These are phyloP conservation scores for Monosporascus sp. DNA, from an alignment of 2,329 filamentous ascomycete genomes.

Conservation along the genomic window DNA sequence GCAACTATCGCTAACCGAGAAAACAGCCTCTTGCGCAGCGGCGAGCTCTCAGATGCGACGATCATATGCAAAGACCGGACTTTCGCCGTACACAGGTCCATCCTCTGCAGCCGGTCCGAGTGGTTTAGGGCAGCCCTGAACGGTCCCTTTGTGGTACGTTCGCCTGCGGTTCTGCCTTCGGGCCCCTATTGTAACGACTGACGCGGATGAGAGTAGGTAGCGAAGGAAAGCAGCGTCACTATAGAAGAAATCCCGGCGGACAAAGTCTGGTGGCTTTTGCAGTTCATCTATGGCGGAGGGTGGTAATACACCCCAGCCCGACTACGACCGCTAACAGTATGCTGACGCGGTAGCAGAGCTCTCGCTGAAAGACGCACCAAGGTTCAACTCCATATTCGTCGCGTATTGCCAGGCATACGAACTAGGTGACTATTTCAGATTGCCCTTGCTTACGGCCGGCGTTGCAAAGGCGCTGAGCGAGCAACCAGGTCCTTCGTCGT, in stretches of 20 bases:
- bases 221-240: background rate
- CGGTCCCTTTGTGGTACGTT: background rate
- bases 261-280: background rate
- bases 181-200: background rate
- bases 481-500: background rate
- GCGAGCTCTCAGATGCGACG: background rate
- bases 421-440: background rate
- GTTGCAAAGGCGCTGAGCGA: background rate
- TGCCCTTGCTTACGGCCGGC: background rate
- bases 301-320: background rate
- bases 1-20: no score
- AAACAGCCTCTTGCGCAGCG: background rate
- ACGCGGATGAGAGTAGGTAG: background rate
- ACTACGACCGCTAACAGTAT: background rate
- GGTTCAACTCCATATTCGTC: background rate
- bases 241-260: background rate
- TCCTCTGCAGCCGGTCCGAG: background rate
- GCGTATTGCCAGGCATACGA: background rate
- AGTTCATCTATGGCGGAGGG: background rate
- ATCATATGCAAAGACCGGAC: background rate
- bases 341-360: background rate
- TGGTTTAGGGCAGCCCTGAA: background rate
- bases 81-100: background rate
- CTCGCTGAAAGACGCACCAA: background rate
- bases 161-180: background rate